Conservation (phyloP, 2,329 filamentous ascomycete genomes). For the Fusarium coffeatum region DNA sequence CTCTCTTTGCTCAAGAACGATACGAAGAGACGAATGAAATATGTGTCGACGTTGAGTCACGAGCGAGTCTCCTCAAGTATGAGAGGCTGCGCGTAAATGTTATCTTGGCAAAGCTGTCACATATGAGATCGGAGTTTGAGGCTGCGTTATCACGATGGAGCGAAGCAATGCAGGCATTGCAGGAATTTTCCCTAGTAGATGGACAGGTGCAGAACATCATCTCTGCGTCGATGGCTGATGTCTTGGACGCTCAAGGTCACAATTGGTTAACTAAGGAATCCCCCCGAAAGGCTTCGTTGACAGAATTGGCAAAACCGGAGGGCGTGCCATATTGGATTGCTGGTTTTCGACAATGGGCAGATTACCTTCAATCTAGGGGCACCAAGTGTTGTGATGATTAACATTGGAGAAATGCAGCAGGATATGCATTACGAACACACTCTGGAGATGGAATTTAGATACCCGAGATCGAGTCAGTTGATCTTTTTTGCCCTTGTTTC, state of each 20-base stretch:
- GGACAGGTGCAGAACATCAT: slow-evolving; percentile 36
- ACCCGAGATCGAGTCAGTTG: slow-evolving; percentile 24
- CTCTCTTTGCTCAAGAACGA: slow-evolving; percentile 36
- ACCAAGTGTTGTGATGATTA: not conserved
- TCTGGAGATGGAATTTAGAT: slow-evolving; percentile 23
- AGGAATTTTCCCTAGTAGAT: slow-evolving; percentile 35
- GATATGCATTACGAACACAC: slow-evolving; percentile 5
- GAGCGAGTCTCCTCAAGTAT: slow-evolving; percentile 36
- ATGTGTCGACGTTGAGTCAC: slow-evolving; percentile 25
- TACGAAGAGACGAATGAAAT: slow-evolving; percentile 32
- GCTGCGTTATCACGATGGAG: slow-evolving; percentile 36
- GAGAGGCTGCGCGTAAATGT: slow-evolving; percentile 34
- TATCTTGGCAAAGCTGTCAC: slow-evolving; percentile 36
- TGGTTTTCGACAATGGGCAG: slow-evolving; percentile 37
- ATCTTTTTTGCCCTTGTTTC: not conserved
- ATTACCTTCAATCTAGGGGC: slow-evolving; percentile 31
- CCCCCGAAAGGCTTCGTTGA: slow-evolving; percentile 33
- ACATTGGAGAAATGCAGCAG: not conserved
- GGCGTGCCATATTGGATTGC: slow-evolving; percentile 39
- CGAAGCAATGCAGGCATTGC: slow-evolving; percentile 37
- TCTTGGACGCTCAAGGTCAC: slow-evolving; percentile 37
- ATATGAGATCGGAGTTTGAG: slow-evolving; percentile 33
- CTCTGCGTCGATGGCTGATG: slow-evolving; percentile 36
- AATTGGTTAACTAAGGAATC: slow-evolving; percentile 38
- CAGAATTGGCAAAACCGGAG: slow-evolving; percentile 36